Evolutionary conservation across 192 early-diverging fungal genomes (phyloP).

Genomic region (Phycomyces blakesleeanus): DNA sequence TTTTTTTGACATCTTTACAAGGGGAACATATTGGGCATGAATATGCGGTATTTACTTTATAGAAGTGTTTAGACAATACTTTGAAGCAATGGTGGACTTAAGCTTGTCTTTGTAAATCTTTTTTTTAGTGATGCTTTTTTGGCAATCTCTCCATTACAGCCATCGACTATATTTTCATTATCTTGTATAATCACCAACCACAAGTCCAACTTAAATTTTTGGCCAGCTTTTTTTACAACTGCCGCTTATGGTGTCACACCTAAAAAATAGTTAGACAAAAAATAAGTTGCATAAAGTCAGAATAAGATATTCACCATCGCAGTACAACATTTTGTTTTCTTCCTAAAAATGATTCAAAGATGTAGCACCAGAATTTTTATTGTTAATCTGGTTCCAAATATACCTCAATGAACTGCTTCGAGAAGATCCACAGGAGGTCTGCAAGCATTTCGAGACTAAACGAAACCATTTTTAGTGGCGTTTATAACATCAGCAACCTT

Average conservation of each 20-base stretch:
- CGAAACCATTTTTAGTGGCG: not conserved
- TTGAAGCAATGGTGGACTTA: constrained; percentile 9
- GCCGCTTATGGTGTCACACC: constrained; percentile 1
- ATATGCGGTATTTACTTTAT: constrained; percentile 8
- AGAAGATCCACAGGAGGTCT: constrained; percentile 8
- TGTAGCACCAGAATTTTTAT: constrained; percentile 12
- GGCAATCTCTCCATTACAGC: constrained; percentile 8
- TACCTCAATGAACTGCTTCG: not conserved
- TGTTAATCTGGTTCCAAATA: constrained; percentile 7
- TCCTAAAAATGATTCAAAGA: constrained; percentile 11
- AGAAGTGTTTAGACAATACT: constrained; percentile 15
- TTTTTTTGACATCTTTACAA: constrained; percentile 14
- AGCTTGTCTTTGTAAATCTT: constrained; percentile 7
- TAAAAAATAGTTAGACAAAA: not conserved
- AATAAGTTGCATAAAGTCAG: not conserved
- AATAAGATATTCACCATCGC: constrained; percentile 4
- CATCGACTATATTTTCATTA: constrained; percentile 4
- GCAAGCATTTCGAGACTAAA: not conserved
- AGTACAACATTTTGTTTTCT: constrained; percentile 8
- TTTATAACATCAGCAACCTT: not conserved
- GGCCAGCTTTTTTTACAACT: not conserved
- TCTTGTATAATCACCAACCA: constrained; percentile 6
- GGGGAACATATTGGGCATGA: constrained; percentile 12
- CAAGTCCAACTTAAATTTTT: not conserved
- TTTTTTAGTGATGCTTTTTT: constrained; percentile 9